Base-by-base conservation (phyloP, 1,284 basidiomycete species). In the Vanrija pseudolonga region DNA sequence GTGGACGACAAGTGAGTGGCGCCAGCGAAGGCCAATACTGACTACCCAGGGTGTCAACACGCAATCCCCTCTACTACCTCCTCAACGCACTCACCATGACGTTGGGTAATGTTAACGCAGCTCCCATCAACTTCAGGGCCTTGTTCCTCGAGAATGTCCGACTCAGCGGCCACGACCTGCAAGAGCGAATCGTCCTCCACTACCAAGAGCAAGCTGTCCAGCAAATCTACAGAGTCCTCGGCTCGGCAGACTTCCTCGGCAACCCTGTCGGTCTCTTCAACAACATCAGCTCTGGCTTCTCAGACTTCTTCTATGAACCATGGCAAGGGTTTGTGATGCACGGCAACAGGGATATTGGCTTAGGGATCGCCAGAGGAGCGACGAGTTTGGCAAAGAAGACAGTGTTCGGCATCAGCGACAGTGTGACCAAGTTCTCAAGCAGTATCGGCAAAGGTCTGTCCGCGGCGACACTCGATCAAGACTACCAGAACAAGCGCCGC, bases 381-480 rank as follows among this genome's bases (percentile, higher is more conserved):
- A 94, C 96, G 9, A 97, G 92, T 72, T 95, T 98, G 68, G 90
- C 98, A 50, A 98, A 98, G 81, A 98, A 98, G 80, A 98, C 95
- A 0, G 90, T 98, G 12, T 99, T 98, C 68, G 96, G 96, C 32
- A 77, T 99, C 48, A 89, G 90, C 38, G 94, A 99, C 72, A 95
- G 90, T 70, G 82, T 98, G 73, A 95, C 94, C 23, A 98, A 98
- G 77, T 88, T 99, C 66, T 98, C 96, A 0, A 90, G 93, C 58
- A 95, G 90, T 72, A 86, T 99, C 61, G 92, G 95, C 40, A 98
- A 98, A 82, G 96, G 95, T 56, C 77, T 98, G 46, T 96, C 95
- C 15, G 94, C 93, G 0, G 95, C 94, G 1, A 98, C 95, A 1
- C 87, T 99, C 65, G 95, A 99, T 74, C 84, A 87, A 3, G 95